A percentile compares a stretch with the other conserved stretches of the same genome.
These are phyloP conservation scores for Durio zibethinus DNA, from an alignment of 345 rosid genomes.

Conservation along the genomic window DNA sequence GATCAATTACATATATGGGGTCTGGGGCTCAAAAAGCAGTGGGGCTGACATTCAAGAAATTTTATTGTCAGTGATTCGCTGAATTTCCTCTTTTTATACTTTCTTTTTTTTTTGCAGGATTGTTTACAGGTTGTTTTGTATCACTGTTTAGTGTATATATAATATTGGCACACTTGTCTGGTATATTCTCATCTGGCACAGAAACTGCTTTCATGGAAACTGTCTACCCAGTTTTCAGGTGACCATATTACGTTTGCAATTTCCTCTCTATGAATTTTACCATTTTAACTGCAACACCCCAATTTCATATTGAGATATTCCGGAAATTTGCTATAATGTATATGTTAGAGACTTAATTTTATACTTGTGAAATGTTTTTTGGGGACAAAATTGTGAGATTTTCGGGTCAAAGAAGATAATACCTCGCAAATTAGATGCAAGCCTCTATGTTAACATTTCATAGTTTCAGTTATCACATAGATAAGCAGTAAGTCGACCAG, in stretches of 20 bases:
- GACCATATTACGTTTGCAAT: neutral
- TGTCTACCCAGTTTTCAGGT: slow-evolving; percentile 97
- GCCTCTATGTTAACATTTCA: too few species aligned
- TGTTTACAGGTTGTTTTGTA: slow-evolving; percentile 85
- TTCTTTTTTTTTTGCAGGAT: slow-evolving; percentile 45
- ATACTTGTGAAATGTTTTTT: too few species aligned
- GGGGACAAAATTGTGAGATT: too few species aligned
- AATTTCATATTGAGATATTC: too few species aligned
- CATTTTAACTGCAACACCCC: neutral
- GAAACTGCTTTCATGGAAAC: slow-evolving; percentile 65
- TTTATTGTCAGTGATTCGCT: neutral
- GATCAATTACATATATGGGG: neutral
- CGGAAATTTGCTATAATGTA: too few species aligned
- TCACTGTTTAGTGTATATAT: slow-evolving; percentile 75
- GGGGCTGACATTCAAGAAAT: neutral
- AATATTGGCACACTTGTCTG: slow-evolving; percentile 72
- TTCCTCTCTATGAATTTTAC: neutral
- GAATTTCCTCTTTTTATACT: neutral
- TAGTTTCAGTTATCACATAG: neutral
- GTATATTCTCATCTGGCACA: slow-evolving; percentile 52
- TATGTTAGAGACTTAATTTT: too few species aligned
- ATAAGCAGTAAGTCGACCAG: neutral
- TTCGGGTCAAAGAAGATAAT: too few species aligned
- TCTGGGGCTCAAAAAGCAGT: neutral
- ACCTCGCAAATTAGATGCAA: too few species aligned